Base-by-base conservation (phyloP, 345 rosid species). In the Boechera divaricarpa region DNA sequence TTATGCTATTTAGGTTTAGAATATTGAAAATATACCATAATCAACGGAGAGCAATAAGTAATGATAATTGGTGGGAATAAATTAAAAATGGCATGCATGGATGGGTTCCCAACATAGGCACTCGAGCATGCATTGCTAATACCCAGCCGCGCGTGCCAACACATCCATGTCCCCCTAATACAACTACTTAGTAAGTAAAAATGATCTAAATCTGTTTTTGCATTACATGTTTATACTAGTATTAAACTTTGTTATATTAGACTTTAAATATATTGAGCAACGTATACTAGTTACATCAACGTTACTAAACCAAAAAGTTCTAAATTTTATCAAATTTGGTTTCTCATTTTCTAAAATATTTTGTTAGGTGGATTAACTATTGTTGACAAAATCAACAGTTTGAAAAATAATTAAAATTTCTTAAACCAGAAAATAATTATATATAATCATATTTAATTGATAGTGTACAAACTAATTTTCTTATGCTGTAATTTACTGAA, bases 111-210 rank as follows among this genome's bases (percentile, higher is more conserved):
- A 71, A 56, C 72, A 77, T 57, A 64, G 51, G 71, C 80, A 77
- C 80, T 77, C 59, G 66, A 77, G 80, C 80, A 55, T 77, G 80
- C 76, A 70, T 53, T 71, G 77, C 67, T 65, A 77, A 56, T 21
- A 64, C 72, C 63, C 67, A 71, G 62, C 77, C 54, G 31, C 73
- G 81, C 81, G 26, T 77, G 81, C 72, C 48, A 36, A 59, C 36
- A 41, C 67, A 11, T 10, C 10, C 39, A 42, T 42, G 33, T 63
- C 7, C 5, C 67, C 12, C 67, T 62, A 21, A 62, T 5, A 54
- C 73, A 69, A 49, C 58, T 10, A 11, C 70, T 65, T 31, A 48
- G 16, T 16, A 16, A 16, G 16, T 16, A 16, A 16, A 16, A 16
- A 16, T 16, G 16, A 16, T 16, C 16, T 16, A 16, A 16, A 16